A percentile compares a stretch with the other conserved stretches of the same genome.
Evolutionary conservation across 345 rosid species (phyloP).

Genomic region (Erucastrum elatum): DNA sequence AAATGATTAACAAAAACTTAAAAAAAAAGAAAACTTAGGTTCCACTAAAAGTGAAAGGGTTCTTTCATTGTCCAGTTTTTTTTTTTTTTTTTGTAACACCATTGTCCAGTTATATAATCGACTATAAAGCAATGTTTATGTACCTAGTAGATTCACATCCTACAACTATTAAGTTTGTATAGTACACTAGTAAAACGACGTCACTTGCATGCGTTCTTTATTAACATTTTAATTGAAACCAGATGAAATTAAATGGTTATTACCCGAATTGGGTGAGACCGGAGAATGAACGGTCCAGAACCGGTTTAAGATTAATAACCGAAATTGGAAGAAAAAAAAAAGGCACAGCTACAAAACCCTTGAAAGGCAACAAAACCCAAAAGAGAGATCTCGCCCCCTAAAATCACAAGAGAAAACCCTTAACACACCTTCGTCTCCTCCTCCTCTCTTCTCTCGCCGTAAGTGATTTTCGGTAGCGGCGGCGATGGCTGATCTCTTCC

Average conservation of each 20-base stretch:
- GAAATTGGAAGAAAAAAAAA: conserved; percentile 21
- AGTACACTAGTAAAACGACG: neutral
- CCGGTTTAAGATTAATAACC: conserved; percentile 13
- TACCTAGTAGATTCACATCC: neutral
- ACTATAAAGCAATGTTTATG: neutral
- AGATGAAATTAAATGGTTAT: neutral
- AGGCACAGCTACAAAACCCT: conserved; percentile 33
- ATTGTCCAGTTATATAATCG: too few species aligned
- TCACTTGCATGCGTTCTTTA: neutral
- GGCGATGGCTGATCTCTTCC: conserved; percentile 60
- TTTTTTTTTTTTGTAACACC: too few species aligned
- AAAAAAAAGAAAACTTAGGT: too few species aligned
- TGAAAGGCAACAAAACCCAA: conserved; percentile 17
- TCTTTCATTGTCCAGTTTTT: too few species aligned
- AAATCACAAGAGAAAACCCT: conserved; percentile 29
- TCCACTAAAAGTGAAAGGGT: too few species aligned
- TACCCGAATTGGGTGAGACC: neutral
- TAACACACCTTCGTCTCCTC: neutral
- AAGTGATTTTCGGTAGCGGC: conserved; percentile 13
- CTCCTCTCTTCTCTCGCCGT: conserved; percentile 30
- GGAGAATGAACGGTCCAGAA: conserved; percentile 7
- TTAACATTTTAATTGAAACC: neutral
- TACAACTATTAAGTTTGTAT: neutral
- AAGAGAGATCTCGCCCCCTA: conserved; percentile 22
- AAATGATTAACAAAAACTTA: neutral